A percentile compares a stretch with the other conserved stretches of the same genome.
These are phyloP conservation scores for Fusarium anguioides DNA, from an alignment of 2,329 filamentous ascomycete species.

Conservation along the genomic window DNA sequence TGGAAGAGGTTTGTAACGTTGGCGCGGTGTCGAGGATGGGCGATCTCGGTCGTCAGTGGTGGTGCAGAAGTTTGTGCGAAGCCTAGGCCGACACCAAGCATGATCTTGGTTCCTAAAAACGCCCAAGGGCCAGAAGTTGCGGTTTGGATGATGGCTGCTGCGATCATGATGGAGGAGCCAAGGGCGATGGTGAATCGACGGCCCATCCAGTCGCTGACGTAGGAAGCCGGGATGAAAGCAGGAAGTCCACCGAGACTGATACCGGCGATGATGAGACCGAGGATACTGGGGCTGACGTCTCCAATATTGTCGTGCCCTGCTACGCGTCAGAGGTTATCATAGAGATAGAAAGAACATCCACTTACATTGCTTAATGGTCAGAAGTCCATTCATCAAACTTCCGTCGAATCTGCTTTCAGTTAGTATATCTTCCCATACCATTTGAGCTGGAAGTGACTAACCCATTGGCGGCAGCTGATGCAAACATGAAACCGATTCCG, in stretches of 20 bases:
- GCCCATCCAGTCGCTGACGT: conserved; percentile 28
- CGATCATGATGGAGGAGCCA: conserved; percentile 22
- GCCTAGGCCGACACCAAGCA: conserved; percentile 30
- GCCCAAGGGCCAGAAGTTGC: conserved; percentile 8
- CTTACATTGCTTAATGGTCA: conserved; percentile 10
- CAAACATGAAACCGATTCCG: conserved; percentile 25
- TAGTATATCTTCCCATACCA: rapidly evolving
- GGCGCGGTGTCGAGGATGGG: conserved; percentile 30
- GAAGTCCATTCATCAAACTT: conserved; percentile 24
- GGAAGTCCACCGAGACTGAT: conserved; percentile 36
- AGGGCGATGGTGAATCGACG: conserved; percentile 29
- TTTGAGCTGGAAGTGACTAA: rapidly evolving
- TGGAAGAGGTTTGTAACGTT: conserved; percentile 36
- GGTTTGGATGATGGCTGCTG: conserved; percentile 14
- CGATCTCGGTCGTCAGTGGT: conserved; percentile 23
- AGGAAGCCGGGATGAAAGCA: conserved; percentile 26
- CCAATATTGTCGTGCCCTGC: conserved; percentile 27
- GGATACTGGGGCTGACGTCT: conserved; percentile 22
- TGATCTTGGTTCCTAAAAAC: conserved; percentile 23
- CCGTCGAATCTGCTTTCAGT: conserved; percentile 6
- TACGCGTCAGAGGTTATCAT: not conserved
- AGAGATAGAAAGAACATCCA: rapidly evolving
- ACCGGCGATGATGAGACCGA: conserved; percentile 33
- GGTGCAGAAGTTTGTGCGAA: conserved; percentile 32
- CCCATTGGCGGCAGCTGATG: conserved; percentile 27